Evolutionary conservation across 2,329 filamentous ascomycete species (phyloP).

Genomic region (Penicillium thymicola): DNA sequence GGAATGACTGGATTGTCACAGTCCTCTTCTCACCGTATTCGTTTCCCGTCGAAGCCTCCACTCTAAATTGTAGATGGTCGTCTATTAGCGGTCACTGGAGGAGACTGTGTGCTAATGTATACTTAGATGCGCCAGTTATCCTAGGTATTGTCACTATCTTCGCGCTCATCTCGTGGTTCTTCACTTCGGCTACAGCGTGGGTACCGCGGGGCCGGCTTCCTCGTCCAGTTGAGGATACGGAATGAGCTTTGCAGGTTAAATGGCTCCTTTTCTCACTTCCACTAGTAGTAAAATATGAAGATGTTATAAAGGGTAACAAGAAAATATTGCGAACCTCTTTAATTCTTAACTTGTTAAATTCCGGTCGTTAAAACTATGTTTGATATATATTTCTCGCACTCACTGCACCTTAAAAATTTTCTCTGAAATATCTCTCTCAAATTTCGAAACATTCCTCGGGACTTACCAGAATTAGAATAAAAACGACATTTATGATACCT

Average conservation of each 20-base stretch:
- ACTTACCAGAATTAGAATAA: too few species aligned
- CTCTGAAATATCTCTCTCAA: not conserved
- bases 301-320: not conserved
- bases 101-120: not conserved
- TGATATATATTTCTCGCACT: not conserved
- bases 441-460: not conserved
- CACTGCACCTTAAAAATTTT: not conserved
- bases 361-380: not conserved
- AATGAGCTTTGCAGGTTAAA: not conserved
- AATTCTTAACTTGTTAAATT: not conserved
- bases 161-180: not conserved
- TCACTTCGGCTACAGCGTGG: not conserved
- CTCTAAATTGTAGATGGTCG: not conserved
- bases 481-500: too few species aligned
- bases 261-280: not conserved
- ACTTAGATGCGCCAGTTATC: not conserved
- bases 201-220: not conserved
- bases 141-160: not conserved
- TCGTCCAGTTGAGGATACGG: not conserved
- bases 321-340: not conserved
- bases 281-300: not conserved
- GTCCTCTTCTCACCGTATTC: constrained; percentile 47
- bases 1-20: constrained; percentile 52
- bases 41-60: constrained; percentile 38
- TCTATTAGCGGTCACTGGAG: not conserved